Conservation (phyloP, 169 alveolate genomes). For the Besnoitia besnoiti region DNA sequence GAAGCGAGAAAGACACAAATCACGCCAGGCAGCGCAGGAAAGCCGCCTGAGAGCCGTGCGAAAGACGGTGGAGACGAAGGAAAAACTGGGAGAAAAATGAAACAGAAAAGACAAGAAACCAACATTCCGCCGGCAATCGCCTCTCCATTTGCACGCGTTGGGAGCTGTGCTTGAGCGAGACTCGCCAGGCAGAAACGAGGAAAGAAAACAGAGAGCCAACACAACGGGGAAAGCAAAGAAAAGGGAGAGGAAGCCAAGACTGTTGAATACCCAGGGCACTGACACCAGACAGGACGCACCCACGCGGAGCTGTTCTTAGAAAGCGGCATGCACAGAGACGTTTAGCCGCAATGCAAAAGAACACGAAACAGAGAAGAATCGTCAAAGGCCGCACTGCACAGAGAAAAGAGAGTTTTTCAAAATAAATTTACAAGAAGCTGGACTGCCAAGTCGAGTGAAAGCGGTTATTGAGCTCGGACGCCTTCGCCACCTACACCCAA, state of each 20-base stretch:
- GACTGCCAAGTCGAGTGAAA: constrained; percentile 17
- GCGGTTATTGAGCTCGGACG: constrained; percentile 15
- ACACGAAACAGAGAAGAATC: not conserved
- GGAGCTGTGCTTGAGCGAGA: too few species aligned
- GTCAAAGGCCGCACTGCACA: not conserved
- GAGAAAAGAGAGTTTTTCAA: not conserved
- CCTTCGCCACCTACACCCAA: constrained; percentile 18
- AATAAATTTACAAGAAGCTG: not conserved
- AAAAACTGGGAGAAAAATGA: not conserved
- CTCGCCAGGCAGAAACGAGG: not conserved
- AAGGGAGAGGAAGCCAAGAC: not conserved
- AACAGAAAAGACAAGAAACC: not conserved
- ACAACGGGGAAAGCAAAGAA: not conserved
- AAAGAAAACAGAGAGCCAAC: not conserved
- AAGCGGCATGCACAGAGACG: too few species aligned
- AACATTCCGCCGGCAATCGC: not conserved
- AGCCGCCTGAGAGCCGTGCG: too few species aligned
- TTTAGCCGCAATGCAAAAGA: too few species aligned
- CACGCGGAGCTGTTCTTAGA: too few species aligned
- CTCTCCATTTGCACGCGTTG: too few species aligned
- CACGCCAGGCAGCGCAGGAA: too few species aligned
- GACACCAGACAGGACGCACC: too few species aligned
- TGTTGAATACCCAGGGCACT: too few species aligned
- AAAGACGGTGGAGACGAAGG: not conserved
- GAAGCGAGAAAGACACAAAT: too few species aligned